These are phyloP conservation scores for Pseudocercospora pini-densiflorae DNA, from an alignment of 2,329 filamentous ascomycete species.

Conservation along the genomic window DNA sequence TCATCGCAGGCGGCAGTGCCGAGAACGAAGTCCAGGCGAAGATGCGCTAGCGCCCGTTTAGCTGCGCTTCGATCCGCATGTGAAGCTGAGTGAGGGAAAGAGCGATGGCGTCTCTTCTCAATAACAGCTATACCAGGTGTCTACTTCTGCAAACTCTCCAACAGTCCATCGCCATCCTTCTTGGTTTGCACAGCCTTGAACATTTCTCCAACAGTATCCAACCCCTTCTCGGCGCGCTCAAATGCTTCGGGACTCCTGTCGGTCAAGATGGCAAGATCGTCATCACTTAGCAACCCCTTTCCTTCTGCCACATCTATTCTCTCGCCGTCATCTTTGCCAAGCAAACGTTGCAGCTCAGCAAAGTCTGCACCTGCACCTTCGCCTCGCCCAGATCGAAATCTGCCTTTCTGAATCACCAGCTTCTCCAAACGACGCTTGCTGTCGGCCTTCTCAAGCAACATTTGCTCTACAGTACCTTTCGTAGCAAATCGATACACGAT, in stretches of 20 bases:
- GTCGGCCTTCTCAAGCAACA: slow-evolving; percentile 82
- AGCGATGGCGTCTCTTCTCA: neutral
- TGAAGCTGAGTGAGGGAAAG: neutral
- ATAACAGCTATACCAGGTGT: neutral
- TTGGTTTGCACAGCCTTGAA: slow-evolving; percentile 73
- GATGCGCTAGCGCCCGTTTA: neutral
- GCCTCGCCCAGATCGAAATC: slow-evolving; percentile 64
- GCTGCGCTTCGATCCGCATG: neutral
- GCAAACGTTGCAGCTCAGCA: slow-evolving; percentile 52
- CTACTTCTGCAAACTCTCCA: slow-evolving; percentile 54
- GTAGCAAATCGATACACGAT: slow-evolving; percentile 94
- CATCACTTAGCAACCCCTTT: slow-evolving; percentile 71
- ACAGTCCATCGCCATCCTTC: slow-evolving; percentile 53
- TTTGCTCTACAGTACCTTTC: slow-evolving; percentile 89
- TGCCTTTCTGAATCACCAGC: slow-evolving; percentile 91
- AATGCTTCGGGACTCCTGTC: slow-evolving; percentile 74
- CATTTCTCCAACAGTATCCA: slow-evolving; percentile 67
- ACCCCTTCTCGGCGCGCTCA: slow-evolving; percentile 74
- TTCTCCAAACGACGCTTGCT: slow-evolving; percentile 92
- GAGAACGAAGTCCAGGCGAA: neutral
- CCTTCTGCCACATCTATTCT: slow-evolving; percentile 62
- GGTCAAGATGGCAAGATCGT: slow-evolving; percentile 77
- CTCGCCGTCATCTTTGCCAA: slow-evolving; percentile 68
- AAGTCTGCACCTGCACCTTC: slow-evolving; percentile 54
- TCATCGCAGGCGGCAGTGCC: neutral